Evolutionary conservation across 2,329 filamentous ascomycete species (phyloP).

Genomic region (Penicillium decumbens): DNA sequence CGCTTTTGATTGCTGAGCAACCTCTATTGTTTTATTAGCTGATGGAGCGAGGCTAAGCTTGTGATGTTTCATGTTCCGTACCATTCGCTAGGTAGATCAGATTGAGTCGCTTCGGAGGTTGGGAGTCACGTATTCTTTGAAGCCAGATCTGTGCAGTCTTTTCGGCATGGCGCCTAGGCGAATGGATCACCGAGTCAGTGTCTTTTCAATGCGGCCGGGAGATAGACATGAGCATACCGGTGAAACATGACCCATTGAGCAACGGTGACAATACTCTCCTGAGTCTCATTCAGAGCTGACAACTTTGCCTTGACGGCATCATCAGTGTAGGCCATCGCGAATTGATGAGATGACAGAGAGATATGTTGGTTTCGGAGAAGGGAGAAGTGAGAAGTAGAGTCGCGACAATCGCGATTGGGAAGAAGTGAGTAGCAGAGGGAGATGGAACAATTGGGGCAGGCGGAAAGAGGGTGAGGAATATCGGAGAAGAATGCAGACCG

Average conservation of each 20-base stretch:
- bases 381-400: background rate
- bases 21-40: constrained; percentile 57
- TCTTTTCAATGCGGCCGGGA: constrained; percentile 12
- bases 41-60: background rate
- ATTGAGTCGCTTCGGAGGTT: constrained; percentile 78
- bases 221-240: constrained; percentile 55
- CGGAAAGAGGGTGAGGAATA: background rate
- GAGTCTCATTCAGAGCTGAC: constrained; percentile 90
- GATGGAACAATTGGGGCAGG: background rate
- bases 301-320: constrained; percentile 94
- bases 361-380: background rate
- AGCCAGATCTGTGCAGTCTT: constrained; percentile 90
- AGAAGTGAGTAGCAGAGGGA: background rate
- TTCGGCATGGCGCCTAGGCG: constrained; percentile 76
- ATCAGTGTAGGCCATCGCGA: constrained; percentile 83
- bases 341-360: background rate
- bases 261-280: constrained; percentile 93
- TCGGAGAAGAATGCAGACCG: background rate
- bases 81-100: constrained; percentile 94
- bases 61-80: constrained; percentile 52
- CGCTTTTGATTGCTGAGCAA: constrained; percentile 92
- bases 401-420: background rate
- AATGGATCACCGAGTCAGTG: constrained; percentile 14
- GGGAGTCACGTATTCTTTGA: constrained; percentile 80
- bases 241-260: constrained; percentile 99